Evolutionary conservation across 306 rosid species (phyloP), one percentile per base, ranked within the genome.

Genomic region (Cyclanthera cordifolia): DNA sequence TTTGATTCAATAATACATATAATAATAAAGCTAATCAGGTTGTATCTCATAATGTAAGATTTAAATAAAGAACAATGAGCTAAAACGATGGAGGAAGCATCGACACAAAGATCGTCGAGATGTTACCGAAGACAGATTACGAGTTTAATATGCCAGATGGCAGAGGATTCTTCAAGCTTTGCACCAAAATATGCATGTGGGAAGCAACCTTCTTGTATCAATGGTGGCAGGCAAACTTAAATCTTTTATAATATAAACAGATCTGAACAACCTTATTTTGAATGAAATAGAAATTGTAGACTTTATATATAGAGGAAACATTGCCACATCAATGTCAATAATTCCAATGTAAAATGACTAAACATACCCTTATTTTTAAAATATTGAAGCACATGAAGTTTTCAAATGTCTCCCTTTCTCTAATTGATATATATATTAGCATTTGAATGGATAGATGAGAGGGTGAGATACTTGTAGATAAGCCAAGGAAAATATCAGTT

Each of bases 401-500:
- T 70, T 53, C 24, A 39, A 53, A 39, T 53, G 53, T 54, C 32
- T 13, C 65, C 74, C 37, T 43, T 15, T 27, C 24, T 52, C 24
- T 52, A 21, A 23, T n/a, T 70, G 51, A 52, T 52, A 54, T 53
- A 54, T 53, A 52, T 54, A 70, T 70, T 14, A 76, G 60, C 60
- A 65, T 13, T 67, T 80, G 28, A 82, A 77, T 48, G 79, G 82
- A 41, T 81, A 78, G 27, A 82, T 84, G n/a, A 0, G 28, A 56
- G 72, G 61, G 30, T 46, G 72, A 73, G 84, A 77, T 50, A 27
- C 64, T 17, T 84, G 85, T 48, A 81, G 79, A 6, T 56, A 72
- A 10, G 79, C 82, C 53, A 28, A 57, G 65, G 65, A 16, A 28
- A 57, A 27, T 28, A 28, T 57, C 65, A 28, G 65, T 28, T 19